phyloP scores from a whole-genome alignment of 805 yeast genomes.

The Ogataea chonburiensis region DNA sequence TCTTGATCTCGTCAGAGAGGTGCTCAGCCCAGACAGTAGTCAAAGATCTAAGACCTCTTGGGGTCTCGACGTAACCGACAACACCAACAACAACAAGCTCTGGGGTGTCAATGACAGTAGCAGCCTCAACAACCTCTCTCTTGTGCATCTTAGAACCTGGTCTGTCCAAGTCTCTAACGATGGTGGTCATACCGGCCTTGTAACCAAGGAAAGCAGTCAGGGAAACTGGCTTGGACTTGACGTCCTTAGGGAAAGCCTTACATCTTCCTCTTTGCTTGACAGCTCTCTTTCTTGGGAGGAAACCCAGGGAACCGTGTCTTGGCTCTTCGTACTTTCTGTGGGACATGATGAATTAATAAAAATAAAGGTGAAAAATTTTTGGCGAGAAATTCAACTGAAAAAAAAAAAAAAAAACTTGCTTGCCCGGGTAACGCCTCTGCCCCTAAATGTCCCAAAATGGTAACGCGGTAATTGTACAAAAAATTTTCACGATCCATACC shows the following conservation, averaged over 20 bases:
- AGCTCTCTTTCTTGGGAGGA: constrained; percentile 99
- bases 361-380: constrained; percentile 5
- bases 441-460: constrained; percentile 18
- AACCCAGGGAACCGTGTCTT: constrained; percentile 99
- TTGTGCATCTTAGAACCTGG: constrained; percentile 99
- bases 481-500: constrained; percentile 20
- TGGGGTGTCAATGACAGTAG: constrained; percentile 98
- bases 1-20: constrained; percentile 97
- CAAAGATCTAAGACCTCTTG: constrained; percentile 99
- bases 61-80: constrained; percentile 99
- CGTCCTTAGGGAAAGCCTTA: constrained; percentile 99
- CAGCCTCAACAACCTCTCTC: constrained; percentile 99
- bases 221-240: constrained; percentile 95
- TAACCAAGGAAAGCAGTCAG: constrained; percentile 99
- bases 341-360: constrained; percentile 61
- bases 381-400: constrained; percentile 8
- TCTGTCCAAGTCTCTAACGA: constrained; percentile 99
- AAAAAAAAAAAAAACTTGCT: constrained; percentile 9
- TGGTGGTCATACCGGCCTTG: constrained; percentile 99
- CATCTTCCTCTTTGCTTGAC: constrained; percentile 97
- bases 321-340: constrained; percentile 99
- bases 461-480: constrained; percentile 25
- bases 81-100: constrained; percentile 99
- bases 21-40: constrained; percentile 99
- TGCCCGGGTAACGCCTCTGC: constrained; percentile 12